A percentile compares a stretch with the other conserved stretches of the same genome.
phyloP scores from a whole-genome alignment of 2,329 filamentous ascomycete genomes.

The Chlorencoelia australis region DNA sequence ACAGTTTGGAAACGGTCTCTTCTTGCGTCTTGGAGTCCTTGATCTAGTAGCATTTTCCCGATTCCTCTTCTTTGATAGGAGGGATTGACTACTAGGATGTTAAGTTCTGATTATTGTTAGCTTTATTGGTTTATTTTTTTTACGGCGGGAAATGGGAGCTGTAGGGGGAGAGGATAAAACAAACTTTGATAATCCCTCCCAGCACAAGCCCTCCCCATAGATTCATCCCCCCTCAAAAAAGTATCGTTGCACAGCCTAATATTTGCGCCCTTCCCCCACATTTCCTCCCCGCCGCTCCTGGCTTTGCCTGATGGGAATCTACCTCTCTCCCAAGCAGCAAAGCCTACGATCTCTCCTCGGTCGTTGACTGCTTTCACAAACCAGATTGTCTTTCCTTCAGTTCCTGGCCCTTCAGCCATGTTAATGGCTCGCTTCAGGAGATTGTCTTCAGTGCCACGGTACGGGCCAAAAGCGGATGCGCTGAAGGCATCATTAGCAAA shows the following conservation, averaged over 20 bases:
- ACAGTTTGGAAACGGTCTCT: constrained; percentile 15
- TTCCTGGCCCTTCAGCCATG: not conserved
- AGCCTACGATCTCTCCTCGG: constrained; percentile 12
- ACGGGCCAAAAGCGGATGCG: constrained; percentile 9
- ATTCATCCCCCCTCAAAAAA: constrained; percentile 16
- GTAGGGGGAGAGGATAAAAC: constrained; percentile 6
- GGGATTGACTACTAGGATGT: constrained; percentile 14
- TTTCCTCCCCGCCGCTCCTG: constrained; percentile 1
- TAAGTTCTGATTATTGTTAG: constrained; percentile 14
- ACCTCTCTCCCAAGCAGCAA: constrained; percentile 10
- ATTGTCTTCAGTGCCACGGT: not conserved
- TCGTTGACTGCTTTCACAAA: constrained; percentile 12
- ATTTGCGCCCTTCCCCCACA: constrained; percentile 16
- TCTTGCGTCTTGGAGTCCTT: constrained; percentile 16
- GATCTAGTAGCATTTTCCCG: constrained; percentile 15
- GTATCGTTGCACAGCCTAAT: constrained; percentile 19
- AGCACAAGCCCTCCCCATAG: constrained; percentile 13
- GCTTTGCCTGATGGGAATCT: not conserved
- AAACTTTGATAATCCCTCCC: constrained; percentile 18
- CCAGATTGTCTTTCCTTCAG: not conserved
- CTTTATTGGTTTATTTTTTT: not conserved
- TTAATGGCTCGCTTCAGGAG: constrained; percentile 1
- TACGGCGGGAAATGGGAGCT: not conserved
- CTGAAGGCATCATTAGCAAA: constrained; percentile 11
- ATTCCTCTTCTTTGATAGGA: constrained; percentile 18